These are phyloP conservation scores for Angomonas deanei DNA, from an alignment of 208 protist species.

Conservation along the genomic window DNA sequence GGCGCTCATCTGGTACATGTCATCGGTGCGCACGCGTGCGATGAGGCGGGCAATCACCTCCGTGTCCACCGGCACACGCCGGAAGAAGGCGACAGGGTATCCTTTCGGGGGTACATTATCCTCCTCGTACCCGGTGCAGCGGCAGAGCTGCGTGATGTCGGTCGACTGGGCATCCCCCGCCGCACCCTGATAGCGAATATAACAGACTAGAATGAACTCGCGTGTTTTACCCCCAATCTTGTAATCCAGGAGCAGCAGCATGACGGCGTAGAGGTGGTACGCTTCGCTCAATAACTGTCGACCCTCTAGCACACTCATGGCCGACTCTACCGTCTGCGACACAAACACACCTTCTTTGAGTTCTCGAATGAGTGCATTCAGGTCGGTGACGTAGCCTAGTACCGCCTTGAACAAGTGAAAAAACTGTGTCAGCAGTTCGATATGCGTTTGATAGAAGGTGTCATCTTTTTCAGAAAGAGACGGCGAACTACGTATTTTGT, in stretches of 20 bases:
- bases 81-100: constrained; percentile 94
- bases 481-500: constrained; percentile 45
- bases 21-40: constrained; percentile 91
- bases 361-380: constrained; percentile 89
- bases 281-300: constrained; percentile 95
- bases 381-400: constrained; percentile 93
- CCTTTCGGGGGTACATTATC: constrained; percentile 14
- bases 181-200: constrained; percentile 93
- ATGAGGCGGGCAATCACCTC: constrained; percentile 88
- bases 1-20: constrained; percentile 93
- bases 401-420: constrained; percentile 96
- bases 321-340: constrained; percentile 87
- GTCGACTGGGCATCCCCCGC: constrained; percentile 81
- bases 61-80: constrained; percentile 56
- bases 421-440: constrained; percentile 95
- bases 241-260: constrained; percentile 94
- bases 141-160: constrained; percentile 93
- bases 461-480: constrained; percentile 70
- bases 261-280: constrained; percentile 95
- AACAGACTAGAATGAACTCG: constrained; percentile 96
- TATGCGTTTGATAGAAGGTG: constrained; percentile 85
- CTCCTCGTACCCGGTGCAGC: constrained; percentile 82
- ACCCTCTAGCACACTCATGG: constrained; percentile 92
- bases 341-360: constrained; percentile 88
- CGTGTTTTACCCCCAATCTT: constrained; percentile 91